Percentiles rank a stretch among this genome's conserved stretches.
phyloP scores from a whole-genome alignment of 2,329 filamentous ascomycete genomes.

The Leptographium galeiforme region DNA sequence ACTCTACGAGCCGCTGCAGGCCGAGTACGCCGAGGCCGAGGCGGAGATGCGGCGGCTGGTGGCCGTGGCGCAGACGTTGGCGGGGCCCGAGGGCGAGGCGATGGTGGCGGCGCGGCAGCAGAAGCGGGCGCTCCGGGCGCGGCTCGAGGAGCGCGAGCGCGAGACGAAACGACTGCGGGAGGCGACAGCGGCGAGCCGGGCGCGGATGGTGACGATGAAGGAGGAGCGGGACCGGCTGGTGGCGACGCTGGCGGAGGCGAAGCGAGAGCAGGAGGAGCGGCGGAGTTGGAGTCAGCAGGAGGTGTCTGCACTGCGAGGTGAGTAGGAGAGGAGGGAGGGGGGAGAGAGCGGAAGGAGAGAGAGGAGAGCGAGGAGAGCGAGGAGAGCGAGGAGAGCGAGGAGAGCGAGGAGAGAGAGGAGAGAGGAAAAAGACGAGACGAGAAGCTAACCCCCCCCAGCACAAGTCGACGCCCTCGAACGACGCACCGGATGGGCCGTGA shows the following conservation, averaged over 20 bases:
- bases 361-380: no score
- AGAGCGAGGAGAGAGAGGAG: no score
- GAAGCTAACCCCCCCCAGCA: slow-evolving; percentile 25
- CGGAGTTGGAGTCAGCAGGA: slow-evolving; percentile 79
- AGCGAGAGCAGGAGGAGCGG: slow-evolving; percentile 74
- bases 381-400: no score
- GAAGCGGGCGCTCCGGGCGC: slow-evolving; percentile 49
- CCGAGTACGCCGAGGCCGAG: slow-evolving; percentile 47
- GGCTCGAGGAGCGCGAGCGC: slow-evolving; percentile 56
- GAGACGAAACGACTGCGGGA: slow-evolving; percentile 53
- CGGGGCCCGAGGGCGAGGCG: slow-evolving; percentile 68
- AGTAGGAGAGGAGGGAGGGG: slow-evolving; percentile 12
- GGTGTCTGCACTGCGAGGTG: slow-evolving; percentile 66
- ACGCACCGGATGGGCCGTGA: slow-evolving; percentile 58
- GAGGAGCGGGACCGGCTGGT: slow-evolving; percentile 56
- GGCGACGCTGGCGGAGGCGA: slow-evolving; percentile 67
- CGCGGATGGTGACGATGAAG: slow-evolving; percentile 46
- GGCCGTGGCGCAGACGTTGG: slow-evolving; percentile 58
- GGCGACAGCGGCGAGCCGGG: slow-evolving; percentile 54
- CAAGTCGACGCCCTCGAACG: slow-evolving; percentile 53
- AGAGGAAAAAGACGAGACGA: no score
- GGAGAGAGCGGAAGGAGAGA: no score
- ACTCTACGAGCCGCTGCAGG: slow-evolving; percentile 50
- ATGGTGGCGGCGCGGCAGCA: slow-evolving; percentile 60
- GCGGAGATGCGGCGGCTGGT: slow-evolving; percentile 55